Evolutionary conservation across 352 stramenopile species (phyloP), one percentile per base, ranked within the genome.

Genomic region (Phytopythium mirpurense): DNA sequence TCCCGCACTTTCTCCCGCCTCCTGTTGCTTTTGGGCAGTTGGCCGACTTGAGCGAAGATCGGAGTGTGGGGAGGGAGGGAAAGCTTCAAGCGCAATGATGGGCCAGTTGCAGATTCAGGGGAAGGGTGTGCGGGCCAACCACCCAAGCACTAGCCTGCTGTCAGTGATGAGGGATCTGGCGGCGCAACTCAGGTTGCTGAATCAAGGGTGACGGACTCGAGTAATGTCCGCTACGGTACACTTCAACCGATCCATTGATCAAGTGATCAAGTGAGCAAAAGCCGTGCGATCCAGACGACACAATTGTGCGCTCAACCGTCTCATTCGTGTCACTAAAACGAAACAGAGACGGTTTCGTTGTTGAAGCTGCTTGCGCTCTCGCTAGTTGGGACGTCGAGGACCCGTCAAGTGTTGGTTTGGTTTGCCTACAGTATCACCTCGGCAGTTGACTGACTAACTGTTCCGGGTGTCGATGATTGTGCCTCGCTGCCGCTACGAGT

Each of bases 61-160:
- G 46, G 46, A 16, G 46, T 41, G 31, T 14, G 8, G 29, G 19
- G 45, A 31, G 16, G 21, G 26, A 23, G 24, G 8, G n/a, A 23
- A 14, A 19, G 46, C 46, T 52, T 52, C 46, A 52, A 52, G 46
- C 10, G 46, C 29, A 29, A 5, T 18, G 38, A 12, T 10, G 15
- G 5, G 21, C 11, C 4, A 36, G 43, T 49, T 49, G 24, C 43
- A 7, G 26, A 6, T 36, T 49, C 24, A 48, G 43, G 16, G 24
- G 18, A 26, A 23, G 15, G 0, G 6, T 9, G 7, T 1, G 12
- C 23, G 2, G 19, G 6, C 23, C 23, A 29, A 29, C 40, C 40
- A 46, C n/a, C n/a, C n/a, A n/a, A n/a, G n/a, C n/a, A n/a, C n/a
- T n/a, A n/a, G n/a, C n/a, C n/a, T n/a, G n/a, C n/a, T n/a, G n/a